phyloP scores from a whole-genome alignment of 331 rosid genomes.

The Quercus lobata region DNA sequence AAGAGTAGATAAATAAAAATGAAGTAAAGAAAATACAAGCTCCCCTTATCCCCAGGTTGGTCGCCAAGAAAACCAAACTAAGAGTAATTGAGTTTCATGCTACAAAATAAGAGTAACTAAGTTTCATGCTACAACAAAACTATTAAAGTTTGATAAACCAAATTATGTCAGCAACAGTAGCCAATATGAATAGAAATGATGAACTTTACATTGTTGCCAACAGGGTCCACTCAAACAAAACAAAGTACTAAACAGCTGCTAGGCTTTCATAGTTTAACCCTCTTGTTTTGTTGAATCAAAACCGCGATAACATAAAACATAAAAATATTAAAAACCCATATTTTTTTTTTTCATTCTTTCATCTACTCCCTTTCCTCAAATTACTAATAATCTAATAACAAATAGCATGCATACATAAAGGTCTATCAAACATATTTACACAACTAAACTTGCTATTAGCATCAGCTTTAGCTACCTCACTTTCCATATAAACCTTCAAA shows the following conservation, averaged over 20 bases:
- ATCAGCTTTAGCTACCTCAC: slow-evolving; percentile 30
- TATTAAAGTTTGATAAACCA: background rate
- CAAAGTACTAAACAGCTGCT: too few species aligned
- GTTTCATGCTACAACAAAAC: background rate
- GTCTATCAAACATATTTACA: too few species aligned
- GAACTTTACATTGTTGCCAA: background rate
- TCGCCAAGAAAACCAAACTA: background rate
- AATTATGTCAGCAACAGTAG: background rate
- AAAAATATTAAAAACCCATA: background rate
- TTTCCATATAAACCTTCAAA: slow-evolving; percentile 57
- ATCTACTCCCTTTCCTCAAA: background rate
- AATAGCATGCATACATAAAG: background rate
- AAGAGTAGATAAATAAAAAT: background rate
- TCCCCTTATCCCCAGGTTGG: background rate
- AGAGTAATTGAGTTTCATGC: too few species aligned
- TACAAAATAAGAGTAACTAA: background rate
- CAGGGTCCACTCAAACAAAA: background rate
- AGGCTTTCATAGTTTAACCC: too few species aligned
- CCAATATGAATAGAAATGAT: background rate
- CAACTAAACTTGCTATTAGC: slow-evolving; percentile 15
- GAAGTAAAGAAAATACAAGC: background rate
- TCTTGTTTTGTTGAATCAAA: too few species aligned
- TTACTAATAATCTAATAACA: background rate
- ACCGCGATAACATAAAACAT: too few species aligned
- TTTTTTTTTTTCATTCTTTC: background rate